A percentile compares a stretch with the other conserved stretches of the same genome.
These are phyloP conservation scores for Dendryphion nanum DNA, from an alignment of 2,329 filamentous ascomycete species.

Conservation along the genomic window DNA sequence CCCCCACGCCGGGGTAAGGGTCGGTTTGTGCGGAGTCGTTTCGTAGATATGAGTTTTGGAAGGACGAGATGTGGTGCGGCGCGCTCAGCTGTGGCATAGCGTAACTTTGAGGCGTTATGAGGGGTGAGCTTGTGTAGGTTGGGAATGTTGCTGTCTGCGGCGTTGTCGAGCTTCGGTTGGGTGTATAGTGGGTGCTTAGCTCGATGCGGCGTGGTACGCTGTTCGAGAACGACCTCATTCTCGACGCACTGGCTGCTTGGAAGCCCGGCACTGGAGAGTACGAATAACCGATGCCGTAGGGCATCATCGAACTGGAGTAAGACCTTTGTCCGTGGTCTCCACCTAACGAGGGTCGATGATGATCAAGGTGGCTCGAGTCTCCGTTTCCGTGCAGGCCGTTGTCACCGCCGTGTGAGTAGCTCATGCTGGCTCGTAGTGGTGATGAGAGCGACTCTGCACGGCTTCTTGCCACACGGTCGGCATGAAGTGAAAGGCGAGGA, in stretches of 20 bases:
- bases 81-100: constrained; percentile 40
- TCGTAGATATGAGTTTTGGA: constrained; percentile 38
- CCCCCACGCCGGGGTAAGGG: constrained; percentile 33
- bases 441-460: constrained; percentile 45
- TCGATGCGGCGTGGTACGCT: constrained; percentile 41
- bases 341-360: constrained; percentile 6
- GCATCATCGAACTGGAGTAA: constrained; percentile 33
- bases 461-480: constrained; percentile 41
- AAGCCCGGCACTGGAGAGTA: constrained; percentile 42
- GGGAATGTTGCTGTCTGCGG: constrained; percentile 42
- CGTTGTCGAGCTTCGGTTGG: constrained; percentile 31
- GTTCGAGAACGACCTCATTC: constrained; percentile 42
- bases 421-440: constrained; percentile 47
- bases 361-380: constrained; percentile 25
- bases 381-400: constrained; percentile 19
- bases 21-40: constrained; percentile 35
- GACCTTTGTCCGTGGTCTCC: constrained; percentile 14
- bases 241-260: constrained; percentile 35
- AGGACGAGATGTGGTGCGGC: constrained; percentile 39
- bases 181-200: constrained; percentile 40
- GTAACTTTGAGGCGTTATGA: constrained; percentile 36
- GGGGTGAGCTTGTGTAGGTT: constrained; percentile 40
- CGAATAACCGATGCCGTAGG: constrained; percentile 40
- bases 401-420: constrained; percentile 38
- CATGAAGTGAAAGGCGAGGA: constrained; percentile 44